phyloP scores from a whole-genome alignment of 805 yeast species.

The Cyberlindnera mississippiensis region DNA sequence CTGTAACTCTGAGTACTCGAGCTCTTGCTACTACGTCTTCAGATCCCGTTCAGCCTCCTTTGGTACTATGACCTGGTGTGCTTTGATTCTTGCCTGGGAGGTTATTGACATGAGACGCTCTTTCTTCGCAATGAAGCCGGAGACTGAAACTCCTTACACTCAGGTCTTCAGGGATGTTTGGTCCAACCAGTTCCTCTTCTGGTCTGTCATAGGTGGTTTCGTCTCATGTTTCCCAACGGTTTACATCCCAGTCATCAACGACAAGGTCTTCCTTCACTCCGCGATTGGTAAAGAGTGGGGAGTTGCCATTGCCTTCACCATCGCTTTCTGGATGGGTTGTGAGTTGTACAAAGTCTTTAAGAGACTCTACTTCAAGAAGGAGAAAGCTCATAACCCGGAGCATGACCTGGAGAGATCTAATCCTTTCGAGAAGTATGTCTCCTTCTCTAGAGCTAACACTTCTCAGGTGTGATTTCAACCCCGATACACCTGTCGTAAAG shows the following conservation, averaged over 20 bases:
- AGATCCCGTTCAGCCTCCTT: slow-evolving; percentile 74
- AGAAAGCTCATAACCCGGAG: slow-evolving; percentile 49
- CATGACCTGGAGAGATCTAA: slow-evolving; percentile 57
- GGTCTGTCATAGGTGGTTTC: slow-evolving; percentile 74
- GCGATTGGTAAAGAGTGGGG: slow-evolving; percentile 83
- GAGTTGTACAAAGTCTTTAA: slow-evolving; percentile 69
- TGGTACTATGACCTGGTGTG: slow-evolving; percentile 84
- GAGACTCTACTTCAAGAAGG: slow-evolving; percentile 45
- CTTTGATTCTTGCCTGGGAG: slow-evolving; percentile 80
- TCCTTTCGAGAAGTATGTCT: slow-evolving; percentile 60
- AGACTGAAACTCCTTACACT: slow-evolving; percentile 48
- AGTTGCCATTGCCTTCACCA: slow-evolving; percentile 54
- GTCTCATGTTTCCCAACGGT: slow-evolving; percentile 74
- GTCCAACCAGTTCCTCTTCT: slow-evolving; percentile 72
- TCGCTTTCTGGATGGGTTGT: slow-evolving; percentile 53
- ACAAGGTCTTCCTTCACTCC: slow-evolving; percentile 66
- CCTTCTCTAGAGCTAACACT: slow-evolving; percentile 45
- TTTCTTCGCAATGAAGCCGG: slow-evolving; percentile 66
- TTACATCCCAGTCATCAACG: slow-evolving; percentile 84
- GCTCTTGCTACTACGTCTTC: slow-evolving; percentile 58
- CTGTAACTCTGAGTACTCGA: slow-evolving; percentile 51
- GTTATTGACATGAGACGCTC: slow-evolving; percentile 70
- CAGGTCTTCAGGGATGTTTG: slow-evolving; percentile 64
- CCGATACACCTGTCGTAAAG: not conserved
- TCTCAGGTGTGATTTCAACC: not conserved